Evolutionary conservation across 352 stramenopile species (phyloP).

Genomic region (Globisporangium spinosum): DNA sequence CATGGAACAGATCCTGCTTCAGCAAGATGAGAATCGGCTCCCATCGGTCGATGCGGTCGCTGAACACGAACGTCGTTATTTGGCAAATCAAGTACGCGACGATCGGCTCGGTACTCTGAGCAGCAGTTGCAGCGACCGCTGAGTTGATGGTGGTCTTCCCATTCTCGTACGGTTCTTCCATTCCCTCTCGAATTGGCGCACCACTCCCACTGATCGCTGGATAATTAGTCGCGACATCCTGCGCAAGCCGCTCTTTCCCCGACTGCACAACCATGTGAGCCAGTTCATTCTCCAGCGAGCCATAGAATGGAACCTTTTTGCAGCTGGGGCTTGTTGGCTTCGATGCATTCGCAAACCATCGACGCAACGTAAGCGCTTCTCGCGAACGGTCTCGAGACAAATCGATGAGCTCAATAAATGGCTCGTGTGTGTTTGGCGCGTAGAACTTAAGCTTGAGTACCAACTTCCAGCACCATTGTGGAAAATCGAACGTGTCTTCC

Average conservation of each 20-base stretch:
- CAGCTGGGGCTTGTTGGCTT: conserved; percentile 23
- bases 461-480: conserved; percentile 81
- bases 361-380: conserved; percentile 66
- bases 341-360: conserved; percentile 61
- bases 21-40: conserved; percentile 74
- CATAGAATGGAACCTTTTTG: conserved; percentile 53
- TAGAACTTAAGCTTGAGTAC: conserved; percentile 86
- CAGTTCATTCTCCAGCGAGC: conserved; percentile 40
- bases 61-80: conserved; percentile 41
- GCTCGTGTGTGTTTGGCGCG: conserved; percentile 58
- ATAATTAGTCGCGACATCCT: conserved; percentile 5
- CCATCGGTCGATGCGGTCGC: conserved; percentile 74
- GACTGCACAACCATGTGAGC: conserved; percentile 15
- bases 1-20: conserved; percentile 55
- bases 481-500: conserved; percentile 65
- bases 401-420: conserved; percentile 66
- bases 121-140: conserved; percentile 36
- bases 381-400: conserved; percentile 67
- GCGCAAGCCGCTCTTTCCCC: conserved; percentile 2
- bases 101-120: conserved; percentile 72
- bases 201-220: conserved; percentile 25
- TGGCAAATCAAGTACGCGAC: conserved; percentile 86
- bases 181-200: conserved; percentile 28
- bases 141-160: conserved; percentile 19
- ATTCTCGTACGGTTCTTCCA: not conserved